phyloP scores from a whole-genome alignment of 164 flowering plant genomes.

The Magnolia changhungtana region DNA sequence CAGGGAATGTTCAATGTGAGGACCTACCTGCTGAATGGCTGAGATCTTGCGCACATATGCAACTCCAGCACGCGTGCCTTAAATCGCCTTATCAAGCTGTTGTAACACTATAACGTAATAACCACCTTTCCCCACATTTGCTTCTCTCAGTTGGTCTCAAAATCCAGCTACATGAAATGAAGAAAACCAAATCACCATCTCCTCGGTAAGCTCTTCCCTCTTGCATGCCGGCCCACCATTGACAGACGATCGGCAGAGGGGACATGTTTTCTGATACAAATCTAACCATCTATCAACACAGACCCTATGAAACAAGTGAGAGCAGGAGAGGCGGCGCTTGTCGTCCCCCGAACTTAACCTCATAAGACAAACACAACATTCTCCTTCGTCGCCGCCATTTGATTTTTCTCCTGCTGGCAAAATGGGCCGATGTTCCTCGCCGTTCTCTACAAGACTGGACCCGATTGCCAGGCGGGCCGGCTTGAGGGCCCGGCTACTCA shows the following conservation, averaged over 20 bases:
- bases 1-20: too few species aligned
- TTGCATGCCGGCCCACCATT: conserved; percentile 23
- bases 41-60: too few species aligned
- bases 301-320: conserved; percentile 57
- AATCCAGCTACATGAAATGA: conserved; percentile 88
- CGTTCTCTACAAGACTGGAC: background rate
- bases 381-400: conserved; percentile 7
- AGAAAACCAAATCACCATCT: conserved; percentile 87
- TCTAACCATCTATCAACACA: conserved; percentile 70
- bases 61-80: too few species aligned
- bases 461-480: conserved; percentile 3
- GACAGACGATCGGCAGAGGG: conserved; percentile 59
- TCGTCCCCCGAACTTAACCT: conserved; percentile 36
- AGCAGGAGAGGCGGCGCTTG: conserved; percentile 53
- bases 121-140: background rate
- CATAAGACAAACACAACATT: conserved; percentile 59
- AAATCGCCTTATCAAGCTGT: background rate
- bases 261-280: conserved; percentile 54
- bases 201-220: conserved; percentile 56
- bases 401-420: background rate
- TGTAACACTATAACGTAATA: too few species aligned
- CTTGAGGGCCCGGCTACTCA: conserved; percentile 15
- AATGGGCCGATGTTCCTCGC: background rate
- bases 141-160: conserved; percentile 8
- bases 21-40: too few species aligned